These are phyloP conservation scores for Cucurbita maxima DNA, from an alignment of 306 rosid species.

Conservation along the genomic window DNA sequence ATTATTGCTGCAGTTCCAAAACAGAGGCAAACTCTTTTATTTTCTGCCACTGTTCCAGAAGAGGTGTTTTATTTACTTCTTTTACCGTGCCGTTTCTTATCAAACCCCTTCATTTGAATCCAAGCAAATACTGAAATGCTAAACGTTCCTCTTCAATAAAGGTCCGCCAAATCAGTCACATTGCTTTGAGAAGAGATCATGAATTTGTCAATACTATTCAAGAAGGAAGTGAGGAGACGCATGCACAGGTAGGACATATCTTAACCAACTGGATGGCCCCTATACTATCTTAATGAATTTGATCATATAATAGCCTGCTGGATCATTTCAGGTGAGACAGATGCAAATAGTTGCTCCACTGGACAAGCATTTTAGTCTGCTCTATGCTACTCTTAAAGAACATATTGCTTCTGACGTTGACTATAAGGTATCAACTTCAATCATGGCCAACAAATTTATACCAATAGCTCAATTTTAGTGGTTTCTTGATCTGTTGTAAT, in stretches of 20 bases:
- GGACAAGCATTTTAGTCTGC: slow-evolving; percentile 60
- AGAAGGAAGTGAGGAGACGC: slow-evolving; percentile 84
- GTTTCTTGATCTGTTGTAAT: neutral
- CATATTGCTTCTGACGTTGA: slow-evolving; percentile 85
- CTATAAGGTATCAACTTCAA: slow-evolving; percentile 52
- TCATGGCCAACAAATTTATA: neutral
- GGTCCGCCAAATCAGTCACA: slow-evolving; percentile 88
- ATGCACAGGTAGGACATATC: slow-evolving; percentile 47
- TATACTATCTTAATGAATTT: neutral
- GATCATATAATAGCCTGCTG: slow-evolving; percentile 10
- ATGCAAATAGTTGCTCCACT: slow-evolving; percentile 59
- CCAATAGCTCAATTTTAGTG: neutral
- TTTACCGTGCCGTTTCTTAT: neutral
- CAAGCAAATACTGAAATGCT: neutral
- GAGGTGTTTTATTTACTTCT: slow-evolving; percentile 28
- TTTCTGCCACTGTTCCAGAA: slow-evolving; percentile 91
- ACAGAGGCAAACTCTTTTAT: slow-evolving; percentile 80
- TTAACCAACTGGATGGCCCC: neutral
- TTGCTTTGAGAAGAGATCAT: slow-evolving; percentile 86
- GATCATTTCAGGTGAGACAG: slow-evolving; percentile 67
- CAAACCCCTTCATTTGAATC: neutral
- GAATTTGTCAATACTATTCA: slow-evolving; percentile 74
- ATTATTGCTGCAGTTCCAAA: slow-evolving; percentile 78
- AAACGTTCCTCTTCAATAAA: slow-evolving; percentile 19
- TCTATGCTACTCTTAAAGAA: slow-evolving; percentile 59